Conservation (phyloP, 257 asterid species). For the Lycium barbarum region DNA sequence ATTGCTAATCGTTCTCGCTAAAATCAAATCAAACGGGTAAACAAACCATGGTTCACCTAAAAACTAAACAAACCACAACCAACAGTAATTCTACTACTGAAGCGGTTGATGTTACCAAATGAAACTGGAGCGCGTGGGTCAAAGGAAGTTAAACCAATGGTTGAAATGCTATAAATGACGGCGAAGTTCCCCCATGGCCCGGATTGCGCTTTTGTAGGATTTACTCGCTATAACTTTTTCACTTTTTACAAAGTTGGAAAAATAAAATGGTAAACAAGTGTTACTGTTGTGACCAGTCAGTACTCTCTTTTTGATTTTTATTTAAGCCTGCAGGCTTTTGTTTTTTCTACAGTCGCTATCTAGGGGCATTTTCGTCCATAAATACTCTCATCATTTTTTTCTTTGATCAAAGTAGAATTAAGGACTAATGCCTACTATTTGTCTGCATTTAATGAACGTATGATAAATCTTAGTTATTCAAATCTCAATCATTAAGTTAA, state of each 20-base stretch:
- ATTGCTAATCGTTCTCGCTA: background rate
- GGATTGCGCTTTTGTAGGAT: constrained; percentile 13
- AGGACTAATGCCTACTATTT: background rate
- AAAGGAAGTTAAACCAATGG: background rate
- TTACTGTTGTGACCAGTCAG: background rate
- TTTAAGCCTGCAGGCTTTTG: background rate
- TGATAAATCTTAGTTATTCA: too few relatives aligned
- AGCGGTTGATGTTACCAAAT: constrained; percentile 6
- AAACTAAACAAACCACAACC: too few relatives aligned
- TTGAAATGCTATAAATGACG: constrained; percentile 29
- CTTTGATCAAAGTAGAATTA: background rate
- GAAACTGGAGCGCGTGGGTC: constrained; percentile 15
- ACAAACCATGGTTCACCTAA: background rate
- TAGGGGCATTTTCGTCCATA: constrained; percentile 35
- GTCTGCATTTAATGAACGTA: too few relatives aligned
- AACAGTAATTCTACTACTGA: background rate
- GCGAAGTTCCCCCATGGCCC: constrained; percentile 26
- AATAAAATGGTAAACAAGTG: constrained; percentile 25
- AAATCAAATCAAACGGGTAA: background rate
- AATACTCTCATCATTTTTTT: background rate
- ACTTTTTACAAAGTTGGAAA: constrained; percentile 30
- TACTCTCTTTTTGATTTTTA: background rate
- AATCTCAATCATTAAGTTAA: too few relatives aligned
- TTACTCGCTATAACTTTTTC: constrained; percentile 26
- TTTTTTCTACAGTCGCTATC: constrained; percentile 14